Evolutionary conservation across 169 alveolate species (phyloP), one percentile per base, ranked within the genome.

Genomic region (Plasmodium blacklocki): DNA sequence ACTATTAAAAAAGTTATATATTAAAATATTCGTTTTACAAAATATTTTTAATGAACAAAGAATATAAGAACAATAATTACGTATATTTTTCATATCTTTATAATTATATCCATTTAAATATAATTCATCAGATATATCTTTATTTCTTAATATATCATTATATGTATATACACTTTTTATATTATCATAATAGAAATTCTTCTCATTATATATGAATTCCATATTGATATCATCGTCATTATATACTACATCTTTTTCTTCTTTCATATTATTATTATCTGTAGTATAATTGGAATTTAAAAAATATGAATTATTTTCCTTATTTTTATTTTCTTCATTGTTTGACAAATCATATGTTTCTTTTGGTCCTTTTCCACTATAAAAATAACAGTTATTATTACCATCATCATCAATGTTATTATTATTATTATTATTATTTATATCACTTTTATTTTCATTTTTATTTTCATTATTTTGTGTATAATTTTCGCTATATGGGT

Each of bases 181-280:
- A 63, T 86, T 86, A 47, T 86, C 92, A 72, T 86, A 86, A 64
- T 59, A 86, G 52, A 86, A 86, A 58, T 86, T 86, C 39, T 86
- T 86, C 26, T 86, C 92, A 74, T 72, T 86, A 52, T 45, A 70
- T 18, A 86, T 29, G 58, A 86, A 71, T 59, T 71, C 49, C 12
- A 50, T 18, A 1, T 52, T 39, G 8, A n/a, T 45, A 68, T 67
- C 56, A 39, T 68, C 83, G 11, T 50, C 23, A 62, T 32, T 56
- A 39, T 58, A 60, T 5, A 56, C 15, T 5, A 11, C n/a, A 5
- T 83, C 74, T 43, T 86, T 73, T 66, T 73, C 85, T 43, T 52
- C 91, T 47, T 29, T 21, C 23, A 29, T 9, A 45, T 45, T 39
- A n/a, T 83, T 52, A n/a, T 67, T 59, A 67, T 15, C 70, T 15